These are phyloP conservation scores for Auricularia cornea DNA, from an alignment of 768 basidiomycete genomes.

Conservation along the genomic window DNA sequence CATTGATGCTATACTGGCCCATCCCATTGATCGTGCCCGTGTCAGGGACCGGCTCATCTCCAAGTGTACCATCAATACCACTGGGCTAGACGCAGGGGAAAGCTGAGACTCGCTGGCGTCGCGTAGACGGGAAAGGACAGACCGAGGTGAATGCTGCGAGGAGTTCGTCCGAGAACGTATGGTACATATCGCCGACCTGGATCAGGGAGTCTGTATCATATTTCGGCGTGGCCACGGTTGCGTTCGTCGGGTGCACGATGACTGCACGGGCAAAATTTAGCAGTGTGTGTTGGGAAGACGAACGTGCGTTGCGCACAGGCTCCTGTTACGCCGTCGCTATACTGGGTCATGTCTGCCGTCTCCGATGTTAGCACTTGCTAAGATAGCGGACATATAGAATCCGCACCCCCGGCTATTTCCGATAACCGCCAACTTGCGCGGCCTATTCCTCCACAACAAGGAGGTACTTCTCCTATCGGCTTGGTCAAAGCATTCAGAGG, in stretches of 20 bases:
- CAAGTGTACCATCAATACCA: constrained; percentile 22
- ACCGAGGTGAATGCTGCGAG: neutral
- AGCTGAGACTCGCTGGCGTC: neutral
- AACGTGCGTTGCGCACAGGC: constrained; percentile 6
- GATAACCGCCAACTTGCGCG: no score
- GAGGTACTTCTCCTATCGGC: no score
- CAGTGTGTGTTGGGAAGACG: neutral
- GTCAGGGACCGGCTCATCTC: constrained; percentile 33
- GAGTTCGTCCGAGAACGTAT: neutral
- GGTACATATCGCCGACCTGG: constrained; percentile 25
- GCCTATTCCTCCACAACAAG: no score
- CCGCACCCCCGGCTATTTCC: no score
- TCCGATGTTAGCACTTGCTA: neutral
- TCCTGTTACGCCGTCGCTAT: constrained; percentile 44
- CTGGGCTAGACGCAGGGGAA: constrained; percentile 13
- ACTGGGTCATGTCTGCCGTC: constrained; percentile 21
- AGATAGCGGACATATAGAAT: no score
- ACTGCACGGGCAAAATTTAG: constrained; percentile 16
- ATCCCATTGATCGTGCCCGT: constrained; percentile 27
- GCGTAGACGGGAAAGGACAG: neutral
- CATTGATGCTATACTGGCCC: constrained; percentile 20
- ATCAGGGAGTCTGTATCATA: constrained; percentile 35
- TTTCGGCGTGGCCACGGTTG: constrained; percentile 22
- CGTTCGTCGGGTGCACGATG: constrained; percentile 34
- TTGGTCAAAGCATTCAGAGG: no score